Evolutionary conservation across 2,329 filamentous ascomycete genomes (phyloP), one percentile per base, ranked within the genome.

Genomic region (Xylariomycetidae sp.): DNA sequence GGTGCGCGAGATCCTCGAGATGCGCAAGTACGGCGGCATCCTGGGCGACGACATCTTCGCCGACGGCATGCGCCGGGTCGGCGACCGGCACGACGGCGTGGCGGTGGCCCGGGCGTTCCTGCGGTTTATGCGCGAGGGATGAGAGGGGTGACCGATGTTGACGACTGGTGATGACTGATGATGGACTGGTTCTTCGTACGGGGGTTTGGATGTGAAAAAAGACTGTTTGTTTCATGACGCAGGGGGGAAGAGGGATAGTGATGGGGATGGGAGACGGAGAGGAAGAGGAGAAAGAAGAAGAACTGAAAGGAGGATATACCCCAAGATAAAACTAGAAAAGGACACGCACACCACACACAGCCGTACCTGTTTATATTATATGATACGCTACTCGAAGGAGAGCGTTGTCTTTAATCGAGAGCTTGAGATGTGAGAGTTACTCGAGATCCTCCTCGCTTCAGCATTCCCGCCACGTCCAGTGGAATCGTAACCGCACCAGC

Each of bases 61-160:
- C 36, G 82, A 86, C 47, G 85, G 76, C 16, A 74, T 89, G 55
- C 63, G 61, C 6, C 74, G 86, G 40, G 82, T 82, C 3, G 65
- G 64, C 7, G 69, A 78, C 20, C 67, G 75, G 34, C 88, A 96
- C 44, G 88, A 96, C 56, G 89, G 90, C 2, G 67, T 92, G n/a
- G 62, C 69, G 3, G 79, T 95, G 34, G 82, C 79, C 1, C 69
- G 72, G 42, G 81, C 78, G 0, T 94, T 96, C 56, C 56, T 96
- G 51, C 75, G 72, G 27, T 95, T 97, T 48, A 58, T 94, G 49
- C 63, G 78, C 30, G 80, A 87, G 45, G 70, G 46, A 35, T 25
- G 40, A 31, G 15, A 6, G 18, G 29, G 19, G n/a, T n/a, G n/a
- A n/a, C n/a, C n/a, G n/a, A n/a, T n/a, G n/a, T n/a, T n/a, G n/a